Base-by-base conservation (phyloP, 306 rosid genomes). In the Gastrolobium villosum region DNA sequence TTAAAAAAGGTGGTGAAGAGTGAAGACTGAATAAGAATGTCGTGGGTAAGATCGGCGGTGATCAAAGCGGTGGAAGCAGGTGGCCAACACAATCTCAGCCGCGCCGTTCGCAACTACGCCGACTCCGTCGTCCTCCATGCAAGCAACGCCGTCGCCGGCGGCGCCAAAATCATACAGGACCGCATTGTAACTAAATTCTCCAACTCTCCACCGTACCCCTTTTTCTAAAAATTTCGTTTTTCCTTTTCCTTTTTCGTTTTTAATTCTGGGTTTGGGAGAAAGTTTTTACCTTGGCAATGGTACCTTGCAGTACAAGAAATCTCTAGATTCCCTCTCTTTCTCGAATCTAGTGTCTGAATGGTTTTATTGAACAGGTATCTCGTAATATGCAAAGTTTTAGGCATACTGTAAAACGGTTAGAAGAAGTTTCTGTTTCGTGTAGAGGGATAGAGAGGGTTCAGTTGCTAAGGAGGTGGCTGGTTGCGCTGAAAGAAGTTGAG, bases 11-110 rank as follows among this genome's bases (percentile, higher is more conserved):
- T 28, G 40, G 70, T 5, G 54, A 72, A 48, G 5, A 9, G 5
- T 11, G 63, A 48, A 63, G 14, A 20, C 26, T 20, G 26, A 44
- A 59, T 3, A 75, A 75, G 61, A 73, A 90, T 89, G 99, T 90
- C 99, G 89, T 94, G 99, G 99, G 80, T 94, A 37, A 90, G 89
- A 92, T 86, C 91, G 9, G 97, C 95, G 62, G 92, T 94, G 76
- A 86, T 65, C 78, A 83, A 40, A 86, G 97, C 98, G 10, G 97
- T 90, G 75, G 99, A 94, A 76, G 94, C 80, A 6, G 87, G 98
- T 34, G 88, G 90, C 9, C 83, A 75, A 54, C 80, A 31, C 79
- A 84, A 78, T 75, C 79, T 94, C 82, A 69, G 83, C 65, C 99
- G 99, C 53, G 85, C 90, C 70, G 93, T 92, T 26, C 89, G 91